These are phyloP conservation scores for Aspergillus pseudoterreus DNA, from an alignment of 2,329 filamentous ascomycete genomes.

Conservation along the genomic window DNA sequence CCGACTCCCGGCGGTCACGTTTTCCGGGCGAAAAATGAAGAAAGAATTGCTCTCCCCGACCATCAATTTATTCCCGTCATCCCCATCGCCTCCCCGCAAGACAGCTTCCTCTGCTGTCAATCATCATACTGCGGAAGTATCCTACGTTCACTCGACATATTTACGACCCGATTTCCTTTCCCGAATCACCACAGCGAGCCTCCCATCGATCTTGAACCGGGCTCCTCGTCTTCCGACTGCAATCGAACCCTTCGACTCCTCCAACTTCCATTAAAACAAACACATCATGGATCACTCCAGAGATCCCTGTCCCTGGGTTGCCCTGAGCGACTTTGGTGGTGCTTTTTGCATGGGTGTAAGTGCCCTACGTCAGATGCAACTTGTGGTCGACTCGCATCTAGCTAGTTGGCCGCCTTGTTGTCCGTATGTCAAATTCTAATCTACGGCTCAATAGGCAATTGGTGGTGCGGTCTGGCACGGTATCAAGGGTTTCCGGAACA, in stretches of 20 bases:
- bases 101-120: neutral
- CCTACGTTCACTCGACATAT: no score
- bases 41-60: neutral
- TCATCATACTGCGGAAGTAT: no score
- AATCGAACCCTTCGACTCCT: neutral
- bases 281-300: conserved; percentile 82
- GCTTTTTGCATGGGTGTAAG: conserved; percentile 94
- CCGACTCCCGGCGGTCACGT: conserved; percentile 14
- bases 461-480: conserved; percentile 91
- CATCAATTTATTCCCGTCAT: neutral
- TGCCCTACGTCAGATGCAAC: conserved; percentile 15
- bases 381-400: neutral
- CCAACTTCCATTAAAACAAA: conserved; percentile 1
- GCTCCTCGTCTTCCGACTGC: neutral
- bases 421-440: neutral
- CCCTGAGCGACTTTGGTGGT: conserved; percentile 95
- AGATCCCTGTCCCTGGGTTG: conserved; percentile 96
- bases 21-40: conserved; percentile 20
- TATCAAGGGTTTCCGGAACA: conserved; percentile 90
- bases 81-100: neutral
- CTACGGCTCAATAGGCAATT: conserved; percentile 54
- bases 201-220: no score
- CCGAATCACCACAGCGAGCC: neutral
- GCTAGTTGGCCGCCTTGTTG: neutral
- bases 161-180: no score